A percentile compares a stretch with the other conserved stretches of the same genome.
These are phyloP conservation scores for Zasmidium angulare DNA, from an alignment of 2,329 filamentous ascomycete genomes.

Conservation along the genomic window DNA sequence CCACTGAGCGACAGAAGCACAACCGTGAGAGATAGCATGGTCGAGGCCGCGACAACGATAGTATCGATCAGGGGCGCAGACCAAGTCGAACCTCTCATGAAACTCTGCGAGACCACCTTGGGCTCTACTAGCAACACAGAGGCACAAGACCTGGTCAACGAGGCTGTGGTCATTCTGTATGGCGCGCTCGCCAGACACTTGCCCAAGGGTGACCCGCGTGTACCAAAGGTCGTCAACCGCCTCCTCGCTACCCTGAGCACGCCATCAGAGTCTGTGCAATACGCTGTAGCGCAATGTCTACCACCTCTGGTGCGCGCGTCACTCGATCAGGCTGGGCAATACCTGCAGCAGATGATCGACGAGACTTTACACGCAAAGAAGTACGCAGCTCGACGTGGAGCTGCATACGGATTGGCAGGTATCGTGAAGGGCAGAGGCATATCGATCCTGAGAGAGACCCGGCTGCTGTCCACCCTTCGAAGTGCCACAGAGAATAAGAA, in stretches of 20 bases:
- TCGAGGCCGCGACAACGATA: slow-evolving; percentile 79
- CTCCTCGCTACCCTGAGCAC: slow-evolving; percentile 86
- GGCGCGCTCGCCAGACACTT: slow-evolving; percentile 89
- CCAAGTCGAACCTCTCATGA: slow-evolving; percentile 87
- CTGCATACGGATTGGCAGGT: slow-evolving; percentile 90
- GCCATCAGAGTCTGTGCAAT: slow-evolving; percentile 94
- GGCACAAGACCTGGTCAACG: slow-evolving; percentile 84
- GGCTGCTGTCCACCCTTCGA: slow-evolving; percentile 78
- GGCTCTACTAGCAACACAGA: slow-evolving; percentile 80
- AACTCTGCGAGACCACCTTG: slow-evolving; percentile 84
- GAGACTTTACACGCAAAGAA: slow-evolving; percentile 83
- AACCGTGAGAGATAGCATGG: slow-evolving; percentile 82
- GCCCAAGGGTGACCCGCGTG: slow-evolving; percentile 77
- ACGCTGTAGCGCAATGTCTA: slow-evolving; percentile 90
- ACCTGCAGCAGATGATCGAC: slow-evolving; percentile 77
- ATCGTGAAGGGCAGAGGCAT: slow-evolving; percentile 88
- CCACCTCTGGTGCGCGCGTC: slow-evolving; percentile 86
- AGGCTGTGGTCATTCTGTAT: slow-evolving; percentile 96
- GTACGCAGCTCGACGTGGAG: slow-evolving; percentile 88
- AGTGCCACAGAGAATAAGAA: slow-evolving; percentile 94
- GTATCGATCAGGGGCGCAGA: slow-evolving; percentile 79
- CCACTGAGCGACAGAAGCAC: slow-evolving; percentile 81
- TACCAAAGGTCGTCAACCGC: slow-evolving; percentile 83
- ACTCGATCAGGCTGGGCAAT: slow-evolving; percentile 72
- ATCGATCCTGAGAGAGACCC: slow-evolving; percentile 75